Base-by-base conservation (phyloP, 176 grass and related monocot genomes). In the Aegilops umbellulata region DNA sequence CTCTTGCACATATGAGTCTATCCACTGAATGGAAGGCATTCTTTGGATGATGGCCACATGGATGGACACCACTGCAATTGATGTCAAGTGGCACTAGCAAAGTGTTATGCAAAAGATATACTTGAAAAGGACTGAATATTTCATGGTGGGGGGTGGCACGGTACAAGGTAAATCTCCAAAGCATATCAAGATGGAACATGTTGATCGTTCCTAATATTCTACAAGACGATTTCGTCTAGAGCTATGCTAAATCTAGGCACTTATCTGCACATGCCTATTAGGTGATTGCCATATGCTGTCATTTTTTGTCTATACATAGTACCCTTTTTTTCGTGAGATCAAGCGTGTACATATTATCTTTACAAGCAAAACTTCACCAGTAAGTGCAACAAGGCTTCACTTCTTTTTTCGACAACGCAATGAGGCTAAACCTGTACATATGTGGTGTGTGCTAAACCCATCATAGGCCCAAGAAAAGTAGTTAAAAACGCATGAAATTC, bases 121-220 rank as follows among this genome's bases (percentile, higher is more conserved):
- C 25, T 67, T 22, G 24, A 75, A 42, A 85, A 85, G 16, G 32
- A 84, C 65, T 64, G 55, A 20, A 39, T 41, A 30, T 76, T 76
- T 53, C 65, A 84, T 89, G 42, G 67, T 84, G 66, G 76, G 76
- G 65, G 81, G n/a, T n/a, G n/a, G 29, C 55, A 80, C 24, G 57
- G 30, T 74, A 41, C 82, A 73, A 70, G 83, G 88, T 78, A 82
- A 90, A 82, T 90, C 79, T 69, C 69, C 5, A 77, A 84, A 90
- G 53, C 68, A 6, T 82, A 70, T 71, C 81, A 74, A 75, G 67
- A 67, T 76, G 67, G 17, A 88, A 71, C 76, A 80, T 67, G 17
- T 68, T 3, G 20, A 80, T 35, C 67, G 1, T 60, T 60, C 62
- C 24, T 78, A 78, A 72, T 72, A 65, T 82, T 82, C 63, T 65